Evolutionary conservation across 345 rosid species (phyloP).

Genomic region (Cardamine chenopodiifolia): DNA sequence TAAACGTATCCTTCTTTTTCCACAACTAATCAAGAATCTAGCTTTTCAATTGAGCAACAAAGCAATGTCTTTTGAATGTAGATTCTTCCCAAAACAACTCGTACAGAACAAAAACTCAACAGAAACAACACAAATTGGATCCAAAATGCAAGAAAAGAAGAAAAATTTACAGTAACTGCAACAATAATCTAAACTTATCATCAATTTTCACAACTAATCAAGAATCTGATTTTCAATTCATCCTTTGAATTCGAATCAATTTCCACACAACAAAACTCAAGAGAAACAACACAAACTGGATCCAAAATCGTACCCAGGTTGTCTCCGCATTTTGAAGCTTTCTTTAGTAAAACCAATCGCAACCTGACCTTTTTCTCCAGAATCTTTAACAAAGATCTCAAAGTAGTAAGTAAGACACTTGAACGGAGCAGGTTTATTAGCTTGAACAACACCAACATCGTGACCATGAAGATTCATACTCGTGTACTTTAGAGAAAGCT

Average conservation of each 20-base stretch:
- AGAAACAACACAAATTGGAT: background rate
- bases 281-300: background rate
- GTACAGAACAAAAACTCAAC: background rate
- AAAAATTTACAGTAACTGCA: background rate
- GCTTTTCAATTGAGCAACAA: background rate
- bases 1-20: background rate
- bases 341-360: conserved; percentile 87
- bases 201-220: background rate
- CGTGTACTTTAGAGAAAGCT: conserved; percentile 77
- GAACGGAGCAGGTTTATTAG: conserved; percentile 75
- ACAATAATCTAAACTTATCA: too few species aligned
- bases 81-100: background rate
- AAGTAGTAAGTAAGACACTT: conserved; percentile 82
- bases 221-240: background rate
- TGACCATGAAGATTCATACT: conserved; percentile 65
- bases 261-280: background rate
- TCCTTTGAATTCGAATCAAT: background rate
- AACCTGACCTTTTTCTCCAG: conserved; percentile 73
- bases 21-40: background rate
- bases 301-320: conserved; percentile 67
- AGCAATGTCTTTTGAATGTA: background rate
- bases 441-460: conserved; percentile 90
- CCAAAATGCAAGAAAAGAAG: background rate
- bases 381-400: conserved; percentile 81
- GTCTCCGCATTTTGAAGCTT: conserved; percentile 83